These are phyloP conservation scores for Sinapis alba DNA, from an alignment of 441 rosid genomes.

Conservation along the genomic window DNA sequence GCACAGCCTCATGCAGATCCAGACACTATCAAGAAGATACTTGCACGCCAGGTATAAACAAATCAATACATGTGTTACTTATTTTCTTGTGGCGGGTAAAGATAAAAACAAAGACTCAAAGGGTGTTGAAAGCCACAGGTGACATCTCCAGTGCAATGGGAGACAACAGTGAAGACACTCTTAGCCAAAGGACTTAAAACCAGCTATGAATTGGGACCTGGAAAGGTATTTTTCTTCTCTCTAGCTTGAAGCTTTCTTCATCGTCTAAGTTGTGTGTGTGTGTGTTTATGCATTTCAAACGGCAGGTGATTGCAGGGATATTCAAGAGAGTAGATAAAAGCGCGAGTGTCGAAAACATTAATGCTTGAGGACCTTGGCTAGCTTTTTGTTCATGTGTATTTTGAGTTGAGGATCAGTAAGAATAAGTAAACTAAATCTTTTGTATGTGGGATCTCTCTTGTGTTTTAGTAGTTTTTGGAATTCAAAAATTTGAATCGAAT, in stretches of 20 bases:
- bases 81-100: not conserved
- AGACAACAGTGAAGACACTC: constrained; percentile 84
- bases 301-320: constrained; percentile 94
- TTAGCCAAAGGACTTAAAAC: constrained; percentile 72
- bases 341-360: constrained; percentile 71
- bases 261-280: constrained; percentile 12
- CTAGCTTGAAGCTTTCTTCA: constrained; percentile 6
- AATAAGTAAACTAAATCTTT: not conserved
- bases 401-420: constrained; percentile 24
- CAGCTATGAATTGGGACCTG: constrained; percentile 95
- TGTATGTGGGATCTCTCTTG: not conserved
- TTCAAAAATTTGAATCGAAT: constrained; percentile 22
- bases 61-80: not conserved
- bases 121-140: constrained; percentile 49
- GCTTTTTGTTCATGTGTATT: constrained; percentile 20
- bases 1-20: constrained; percentile 95
- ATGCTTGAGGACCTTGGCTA: constrained; percentile 51
- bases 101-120: not conserved
- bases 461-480: constrained; percentile 7
- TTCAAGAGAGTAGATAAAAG: constrained; percentile 87
- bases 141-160: constrained; percentile 99
- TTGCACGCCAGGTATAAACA: constrained; percentile 77
- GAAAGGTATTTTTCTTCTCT: constrained; percentile 60
- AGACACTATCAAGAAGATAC: constrained; percentile 79
- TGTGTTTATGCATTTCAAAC: constrained; percentile 12